phyloP scores from a whole-genome alignment of 345 rosid species.

The Xanthoceras sorbifolium region DNA sequence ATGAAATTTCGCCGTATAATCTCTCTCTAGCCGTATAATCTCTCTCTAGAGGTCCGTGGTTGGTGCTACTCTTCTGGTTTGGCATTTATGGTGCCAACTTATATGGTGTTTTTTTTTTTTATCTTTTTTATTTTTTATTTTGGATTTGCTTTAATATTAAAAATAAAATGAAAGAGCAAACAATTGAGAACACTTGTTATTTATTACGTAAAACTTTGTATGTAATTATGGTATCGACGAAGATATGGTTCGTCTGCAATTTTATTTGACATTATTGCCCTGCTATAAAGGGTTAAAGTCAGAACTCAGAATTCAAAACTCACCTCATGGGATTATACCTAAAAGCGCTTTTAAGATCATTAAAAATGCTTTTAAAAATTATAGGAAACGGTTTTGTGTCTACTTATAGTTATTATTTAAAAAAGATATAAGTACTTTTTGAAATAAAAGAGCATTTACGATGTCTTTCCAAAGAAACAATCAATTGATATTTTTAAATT shows the following conservation, averaged over 20 bases:
- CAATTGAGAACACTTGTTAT: no score
- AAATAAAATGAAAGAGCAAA: not conserved
- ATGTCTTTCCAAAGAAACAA: no score
- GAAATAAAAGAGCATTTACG: no score
- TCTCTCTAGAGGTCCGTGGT: not conserved
- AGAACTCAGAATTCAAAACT: not conserved
- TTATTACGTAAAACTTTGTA: no score
- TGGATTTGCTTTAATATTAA: not conserved
- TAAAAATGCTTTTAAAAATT: not conserved
- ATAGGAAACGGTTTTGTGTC: no score
- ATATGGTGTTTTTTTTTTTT: not conserved
- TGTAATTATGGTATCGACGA: no score
- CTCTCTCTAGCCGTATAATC: no score
- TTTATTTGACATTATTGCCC: not conserved
- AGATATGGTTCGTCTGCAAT: no score
- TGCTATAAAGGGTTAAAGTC: not conserved
- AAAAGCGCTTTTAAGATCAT: not conserved
- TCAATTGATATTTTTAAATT: no score
- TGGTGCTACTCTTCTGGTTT: not conserved
- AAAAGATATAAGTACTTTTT: no score
- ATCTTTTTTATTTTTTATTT: not conserved
- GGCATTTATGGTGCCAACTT: slow-evolving; percentile 17
- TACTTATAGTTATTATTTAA: no score
- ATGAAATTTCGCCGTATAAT: slow-evolving; percentile 20
- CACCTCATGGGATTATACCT: no score